Evolutionary conservation across 352 stramenopile species (phyloP), one percentile per base, ranked within the genome.

Genomic region (Lagenidium sp.): DNA sequence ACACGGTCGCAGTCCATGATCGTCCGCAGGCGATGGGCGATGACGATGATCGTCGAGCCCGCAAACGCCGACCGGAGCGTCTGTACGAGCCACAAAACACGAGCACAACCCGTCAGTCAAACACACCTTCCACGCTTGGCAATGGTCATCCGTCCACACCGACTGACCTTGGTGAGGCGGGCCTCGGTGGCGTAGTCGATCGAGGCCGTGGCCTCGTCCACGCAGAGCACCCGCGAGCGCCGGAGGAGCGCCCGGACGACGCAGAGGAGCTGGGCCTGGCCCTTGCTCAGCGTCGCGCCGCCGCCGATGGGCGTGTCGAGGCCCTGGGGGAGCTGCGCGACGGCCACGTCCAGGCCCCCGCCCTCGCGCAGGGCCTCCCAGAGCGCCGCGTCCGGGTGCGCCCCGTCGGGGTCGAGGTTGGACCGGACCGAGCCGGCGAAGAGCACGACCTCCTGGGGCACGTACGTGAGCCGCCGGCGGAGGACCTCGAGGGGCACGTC

Each of bases 21-120:
- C 1, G 93, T 98, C 44, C 97, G 77, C 2, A 99, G 68, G 12
- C 96, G 76, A 65, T 99, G 96, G 12, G 97, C 96, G 29, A 99
- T 97, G 0, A 95, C 98, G 6, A 99, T 55, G 11, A 98, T 80
- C 4, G 97, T 99, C 2, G 87, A 90, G 10, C 77, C 65, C 6
- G 59, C 55, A 63, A 99, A 99, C 35, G 96, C 89, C 12, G 87
- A 60, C 12, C 89, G 62, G 41, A 99, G 94, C 15, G 77, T 94
- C 60, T 94, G 54, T 22, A 21, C 25, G 13, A 41, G 28, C 28
- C 7, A n/a, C 22, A 29, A 12, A 26, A 25, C 36, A 42, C 36
- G 36, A 34, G n/a, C 13, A 29, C 21, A 32, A 15, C 28, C 28
- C 8, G 8, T 32, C 28, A 34, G 29, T 21, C 36, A 41, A 13